Conservation (phyloP, 805 yeast species). For the Brettanomyces anomalus region DNA sequence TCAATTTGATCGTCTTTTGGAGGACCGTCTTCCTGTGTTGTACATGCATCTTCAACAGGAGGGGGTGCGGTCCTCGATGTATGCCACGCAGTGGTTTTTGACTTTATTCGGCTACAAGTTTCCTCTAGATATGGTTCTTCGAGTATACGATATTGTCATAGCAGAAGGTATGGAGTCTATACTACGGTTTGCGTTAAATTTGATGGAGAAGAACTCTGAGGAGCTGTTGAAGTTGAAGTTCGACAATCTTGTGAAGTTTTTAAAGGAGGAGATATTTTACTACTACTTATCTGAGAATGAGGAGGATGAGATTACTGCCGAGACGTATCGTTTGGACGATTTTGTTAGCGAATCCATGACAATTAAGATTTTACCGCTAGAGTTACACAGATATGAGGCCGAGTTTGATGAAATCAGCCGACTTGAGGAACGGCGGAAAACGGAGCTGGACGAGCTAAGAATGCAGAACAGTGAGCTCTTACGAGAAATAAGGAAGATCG, state of each 20-base stretch:
- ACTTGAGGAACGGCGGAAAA: slow-evolving; percentile 54
- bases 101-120: slow-evolving; percentile 93
- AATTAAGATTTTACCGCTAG: slow-evolving; percentile 63
- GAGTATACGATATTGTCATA: slow-evolving; percentile 81
- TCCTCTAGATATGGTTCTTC: slow-evolving; percentile 77
- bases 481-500: slow-evolving; percentile 64
- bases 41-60: slow-evolving; percentile 72
- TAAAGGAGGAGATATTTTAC: slow-evolving; percentile 74
- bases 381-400: slow-evolving; percentile 56
- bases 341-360: slow-evolving; percentile 74
- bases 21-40: slow-evolving; percentile 63
- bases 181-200: slow-evolving; percentile 72
- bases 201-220: slow-evolving; percentile 62
- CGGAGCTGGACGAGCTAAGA: slow-evolving; percentile 50
- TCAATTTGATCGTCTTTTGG: slow-evolving; percentile 84
- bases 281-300: slow-evolving; percentile 33
- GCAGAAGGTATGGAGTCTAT: slow-evolving; percentile 89
- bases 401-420: slow-evolving; percentile 72
- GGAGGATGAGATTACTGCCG: slow-evolving; percentile 13
- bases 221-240: slow-evolving; percentile 54
- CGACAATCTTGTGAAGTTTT: slow-evolving; percentile 66
- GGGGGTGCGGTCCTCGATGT: slow-evolving; percentile 89
- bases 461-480: slow-evolving; percentile 64
- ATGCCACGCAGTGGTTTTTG: slow-evolving; percentile 96
- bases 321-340: slow-evolving; percentile 54